Evolutionary conservation across 2,329 filamentous ascomycete species (phyloP).

Genomic region (Ophiosphaerella narmari): DNA sequence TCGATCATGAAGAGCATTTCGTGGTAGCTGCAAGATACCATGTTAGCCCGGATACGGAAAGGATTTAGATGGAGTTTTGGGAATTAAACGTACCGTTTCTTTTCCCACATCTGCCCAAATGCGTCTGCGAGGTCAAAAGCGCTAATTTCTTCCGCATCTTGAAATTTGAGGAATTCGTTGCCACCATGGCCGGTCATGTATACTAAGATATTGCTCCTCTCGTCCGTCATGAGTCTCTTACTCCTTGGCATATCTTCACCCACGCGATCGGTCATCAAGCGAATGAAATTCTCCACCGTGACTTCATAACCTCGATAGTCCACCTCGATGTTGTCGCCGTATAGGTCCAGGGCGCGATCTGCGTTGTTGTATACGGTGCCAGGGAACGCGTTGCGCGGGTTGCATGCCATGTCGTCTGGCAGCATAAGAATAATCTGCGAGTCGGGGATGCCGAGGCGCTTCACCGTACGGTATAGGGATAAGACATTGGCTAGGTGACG

Average conservation of each 20-base stretch:
- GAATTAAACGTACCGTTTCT: slow-evolving; percentile 71
- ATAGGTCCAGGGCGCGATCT: slow-evolving; percentile 91
- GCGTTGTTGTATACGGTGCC: slow-evolving; percentile 99
- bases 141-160: slow-evolving; percentile 96
- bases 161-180: slow-evolving; percentile 97
- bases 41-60: slow-evolving; percentile 1
- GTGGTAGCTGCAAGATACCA: slow-evolving; percentile 69
- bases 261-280: slow-evolving; percentile 89
- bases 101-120: slow-evolving; percentile 99
- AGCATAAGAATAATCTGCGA: slow-evolving; percentile 99
- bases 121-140: slow-evolving; percentile 95
- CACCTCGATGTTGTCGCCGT: slow-evolving; percentile 98
- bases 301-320: slow-evolving; percentile 98
- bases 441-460: slow-evolving; percentile 95
- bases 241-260: slow-evolving; percentile 93
- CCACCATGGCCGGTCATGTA: slow-evolving; percentile 99
- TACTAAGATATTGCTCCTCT: slow-evolving; percentile 93
- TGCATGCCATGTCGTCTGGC: slow-evolving; percentile 99
- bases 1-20: slow-evolving; percentile 99
- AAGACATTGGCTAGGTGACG: slow-evolving; percentile 97
- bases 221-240: slow-evolving; percentile 91
- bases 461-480: slow-evolving; percentile 96
- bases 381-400: slow-evolving; percentile 96
- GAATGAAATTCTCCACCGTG: slow-evolving; percentile 98
- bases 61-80: neutral